phyloP scores from a whole-genome alignment of 176 grass and related monocot genomes.

The Avena insularis region DNA sequence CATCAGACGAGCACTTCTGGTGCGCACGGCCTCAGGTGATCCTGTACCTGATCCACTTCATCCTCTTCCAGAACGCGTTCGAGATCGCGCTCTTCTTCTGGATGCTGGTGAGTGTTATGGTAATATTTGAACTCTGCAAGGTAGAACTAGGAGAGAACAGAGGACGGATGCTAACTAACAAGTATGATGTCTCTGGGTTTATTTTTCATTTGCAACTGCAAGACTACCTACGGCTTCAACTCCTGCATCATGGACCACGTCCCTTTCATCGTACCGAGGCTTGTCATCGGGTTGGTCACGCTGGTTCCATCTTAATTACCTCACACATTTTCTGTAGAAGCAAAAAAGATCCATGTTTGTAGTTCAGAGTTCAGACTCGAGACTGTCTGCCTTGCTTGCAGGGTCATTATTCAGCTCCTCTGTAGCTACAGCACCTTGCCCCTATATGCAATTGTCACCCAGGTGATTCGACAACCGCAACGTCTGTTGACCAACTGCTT shows the following conservation, averaged over 20 bases:
- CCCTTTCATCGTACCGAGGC: conserved; percentile 75
- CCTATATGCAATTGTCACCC: conserved; percentile 87
- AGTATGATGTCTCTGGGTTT: background rate
- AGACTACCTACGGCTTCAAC: conserved; percentile 81
- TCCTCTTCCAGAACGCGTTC: conserved; percentile 96
- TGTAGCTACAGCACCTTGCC: conserved; percentile 96
- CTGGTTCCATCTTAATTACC: background rate
- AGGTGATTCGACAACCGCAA: conserved; percentile 14
- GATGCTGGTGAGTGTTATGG: conserved; percentile 66
- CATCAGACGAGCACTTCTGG: conserved; percentile 95
- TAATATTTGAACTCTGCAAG: background rate
- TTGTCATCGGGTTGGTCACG: conserved; percentile 66
- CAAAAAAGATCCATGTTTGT: background rate
- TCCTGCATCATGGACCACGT: conserved; percentile 92
- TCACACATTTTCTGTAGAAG: background rate
- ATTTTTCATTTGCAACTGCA: conserved; percentile 21
- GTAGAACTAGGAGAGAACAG: background rate
- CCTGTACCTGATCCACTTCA: conserved; percentile 90
- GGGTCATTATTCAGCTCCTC: conserved; percentile 69
- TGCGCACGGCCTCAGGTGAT: conserved; percentile 61
- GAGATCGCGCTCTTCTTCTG: conserved; percentile 97
- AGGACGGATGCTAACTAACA: background rate
- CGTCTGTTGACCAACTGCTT: background rate
- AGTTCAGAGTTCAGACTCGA: background rate
- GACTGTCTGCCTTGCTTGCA: conserved; percentile 23